Evolutionary conservation across 179 eudicot species (phyloP), one percentile per base, ranked within the genome.

Genomic region (Heliamphora pulchella): DNA sequence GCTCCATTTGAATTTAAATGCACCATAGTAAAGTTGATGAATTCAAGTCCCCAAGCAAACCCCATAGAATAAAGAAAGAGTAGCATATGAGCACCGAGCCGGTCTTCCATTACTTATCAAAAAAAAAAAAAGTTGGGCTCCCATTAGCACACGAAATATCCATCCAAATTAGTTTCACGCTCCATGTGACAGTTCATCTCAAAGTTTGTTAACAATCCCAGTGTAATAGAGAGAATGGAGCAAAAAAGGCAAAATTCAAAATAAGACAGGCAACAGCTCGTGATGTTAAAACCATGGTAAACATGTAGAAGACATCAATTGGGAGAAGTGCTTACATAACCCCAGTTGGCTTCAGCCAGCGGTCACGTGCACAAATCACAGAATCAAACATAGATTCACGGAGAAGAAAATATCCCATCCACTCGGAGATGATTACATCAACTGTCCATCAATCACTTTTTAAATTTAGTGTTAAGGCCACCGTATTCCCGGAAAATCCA

Each of bases 301-400:
- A 43, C 74, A 15, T 68, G 39, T 54, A 31, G 4, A 66, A 55
- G 44, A 17, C 55, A 75, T 67, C 22, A 44, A n/a, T 43, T 7
- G n/a, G 41, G 9, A 55, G 55, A 71, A 64, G 75, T 41, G 90
- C 98, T 90, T 82, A 94, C 99, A 96, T 96, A 55, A 92, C 90
- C 80, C 99, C 99, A 71, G 86, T 85, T 73, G 99, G 96, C 84
- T 96, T 96, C 82, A 96, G 82, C 98, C 99, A 96, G 81, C 93
- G 92, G 78, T 96, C 99, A 66, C 99, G 97, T 20, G 99, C 99
- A 78, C 88, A 96, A 63, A 96, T 91, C 58, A 96, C 99, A 59
- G 99, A 96, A 82, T 96, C 99, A 74, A 94, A 92, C 99, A 96
- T 96, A 75, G 99, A 96, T 82, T 96, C 99, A 59, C 99, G 98